Evolutionary conservation across 441 rosid species (phyloP), one percentile per base, ranked within the genome.

Genomic region (Omphalea diandra): DNA sequence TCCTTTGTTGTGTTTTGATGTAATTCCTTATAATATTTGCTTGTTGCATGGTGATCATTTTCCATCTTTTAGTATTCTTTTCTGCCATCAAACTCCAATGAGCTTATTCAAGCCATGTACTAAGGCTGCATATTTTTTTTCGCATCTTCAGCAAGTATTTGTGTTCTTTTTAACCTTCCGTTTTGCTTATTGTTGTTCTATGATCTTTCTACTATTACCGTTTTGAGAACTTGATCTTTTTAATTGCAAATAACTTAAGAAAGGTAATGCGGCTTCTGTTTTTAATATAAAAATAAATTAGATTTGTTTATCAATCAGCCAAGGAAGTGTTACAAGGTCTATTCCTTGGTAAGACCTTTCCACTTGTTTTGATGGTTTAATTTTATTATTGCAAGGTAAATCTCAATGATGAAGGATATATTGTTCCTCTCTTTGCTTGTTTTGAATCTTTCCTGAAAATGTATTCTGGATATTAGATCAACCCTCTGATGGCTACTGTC

Each of bases 401-500:
- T n/a, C 36, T 10, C 31, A 33, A 50, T 26, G 1, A 0, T 12
- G 46, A 17, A 24, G 29, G 43, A 22, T 17, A 47, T 65, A 15
- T n/a, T 26, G 17, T 54, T 18, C 8, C 11, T 52, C 56, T 36
- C 36, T 26, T n/a, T 27, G 8, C 36, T 26, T 53, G 47, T n/a
- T 53, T 53, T 15, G 15, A 24, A 27, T 67, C 32, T 35, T 36
- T 53, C 40, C 18, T 32, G 22, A 22, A 10, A 62, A 62, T 22
- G 11, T 14, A 14, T 67, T 35, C 32, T 67, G 70, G 49, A 67
- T 53, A 18, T 7, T 67, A 22, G 33, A 58, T 38, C 57, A 32
- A 50, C 17, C 17, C 15, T 3, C 29, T 54, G 3, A 20, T 33
- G 69, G 32, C 10, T 17, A 4, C 5, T 33, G 44, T 32, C 47